These are phyloP conservation scores for Aspergillus homomorphus DNA, from an alignment of 495 filamentous ascomycete genomes.

Conservation along the genomic window DNA sequence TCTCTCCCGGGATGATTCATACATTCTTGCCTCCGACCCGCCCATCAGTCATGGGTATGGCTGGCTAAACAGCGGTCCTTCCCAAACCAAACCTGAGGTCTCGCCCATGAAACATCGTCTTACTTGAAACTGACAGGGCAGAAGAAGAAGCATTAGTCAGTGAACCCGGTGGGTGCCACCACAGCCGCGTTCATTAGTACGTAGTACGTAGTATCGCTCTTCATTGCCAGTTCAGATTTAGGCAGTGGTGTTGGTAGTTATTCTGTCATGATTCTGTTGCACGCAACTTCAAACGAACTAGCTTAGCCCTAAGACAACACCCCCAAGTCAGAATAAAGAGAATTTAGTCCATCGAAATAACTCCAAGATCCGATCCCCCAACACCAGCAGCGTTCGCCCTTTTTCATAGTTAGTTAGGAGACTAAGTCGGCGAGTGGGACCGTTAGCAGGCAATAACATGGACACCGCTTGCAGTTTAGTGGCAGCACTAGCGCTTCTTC, in stretches of 20 bases:
- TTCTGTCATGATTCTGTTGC: too few relatives aligned
- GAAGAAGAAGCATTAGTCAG: background rate
- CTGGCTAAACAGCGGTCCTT: too few relatives aligned
- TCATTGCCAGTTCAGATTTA: background rate
- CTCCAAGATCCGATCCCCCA: too few relatives aligned
- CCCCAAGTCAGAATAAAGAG: too few relatives aligned
- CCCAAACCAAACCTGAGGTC: too few relatives aligned
- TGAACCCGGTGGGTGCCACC: too few relatives aligned
- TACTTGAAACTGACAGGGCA: background rate
- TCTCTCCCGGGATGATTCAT: background rate
- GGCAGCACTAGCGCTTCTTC: slow-evolving; percentile 9
- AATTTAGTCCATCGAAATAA: too few relatives aligned
- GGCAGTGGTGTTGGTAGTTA: background rate
- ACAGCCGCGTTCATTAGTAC: background rate
- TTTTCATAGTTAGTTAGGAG: background rate
- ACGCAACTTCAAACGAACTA: too few relatives aligned
- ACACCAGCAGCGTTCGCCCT: background rate
- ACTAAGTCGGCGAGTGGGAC: slow-evolving; percentile 9
- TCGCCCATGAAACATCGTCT: background rate
- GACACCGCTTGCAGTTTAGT: slow-evolving; percentile 20
- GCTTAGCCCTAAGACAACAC: too few relatives aligned
- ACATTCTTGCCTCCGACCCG: background rate
- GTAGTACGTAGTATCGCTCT: background rate
- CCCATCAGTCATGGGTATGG: too few relatives aligned
- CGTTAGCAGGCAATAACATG: slow-evolving; percentile 8